Evolutionary conservation across 1,139 yeast species (phyloP), one percentile per base, ranked within the genome.

Genomic region (Debaryomyces robertsiae): DNA sequence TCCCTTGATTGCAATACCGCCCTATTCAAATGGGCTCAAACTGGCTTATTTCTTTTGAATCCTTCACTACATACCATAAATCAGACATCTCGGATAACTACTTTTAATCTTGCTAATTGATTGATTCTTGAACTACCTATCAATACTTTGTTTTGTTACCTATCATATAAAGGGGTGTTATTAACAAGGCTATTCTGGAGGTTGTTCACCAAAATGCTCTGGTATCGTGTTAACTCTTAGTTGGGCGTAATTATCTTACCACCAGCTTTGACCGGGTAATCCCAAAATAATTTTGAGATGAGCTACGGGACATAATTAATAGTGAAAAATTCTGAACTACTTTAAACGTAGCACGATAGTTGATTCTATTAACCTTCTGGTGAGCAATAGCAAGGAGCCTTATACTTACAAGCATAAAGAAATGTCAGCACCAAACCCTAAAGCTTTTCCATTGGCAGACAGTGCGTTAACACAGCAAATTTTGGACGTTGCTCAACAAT

Each of bases 391-490:
- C 77, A 71, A 84, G 93, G 93, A 84, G 81, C 93, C 85, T 67
- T 56, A 38, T 38, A 42, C 30, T 40, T 37, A 28, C 44, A 31
- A 42, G 46, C 17, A 40, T 46, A 31, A 25, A 28, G 49, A 32
- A 36, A 79, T 77, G 84, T 79, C 87, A 62, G 80, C 89, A 56
- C 89, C 90, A 73, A 85, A 86, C 78, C 94, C 95, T 68, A 86
- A 85, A 71, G 99, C 99, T 53, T 94, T 94, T 77, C 99, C 99
- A 66, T 81, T 94, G 65, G 98, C 99, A 58, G 98, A 93, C 67
- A 84, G 96, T 52, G 91, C 84, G 54, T 81, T 94, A 61, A 78
- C 96, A 55, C 98, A 93, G 76, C 97, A 93, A 75, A 93, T 94
- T 69, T 82, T 94, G 67, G 98, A 93, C 63, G 91, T 94, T 64